Percentiles rank a stretch among this genome's conserved stretches.
These are phyloP conservation scores for Pseudogymnoascus sp. DNA, from an alignment of 2,329 filamentous ascomycete species.

Conservation along the genomic window DNA sequence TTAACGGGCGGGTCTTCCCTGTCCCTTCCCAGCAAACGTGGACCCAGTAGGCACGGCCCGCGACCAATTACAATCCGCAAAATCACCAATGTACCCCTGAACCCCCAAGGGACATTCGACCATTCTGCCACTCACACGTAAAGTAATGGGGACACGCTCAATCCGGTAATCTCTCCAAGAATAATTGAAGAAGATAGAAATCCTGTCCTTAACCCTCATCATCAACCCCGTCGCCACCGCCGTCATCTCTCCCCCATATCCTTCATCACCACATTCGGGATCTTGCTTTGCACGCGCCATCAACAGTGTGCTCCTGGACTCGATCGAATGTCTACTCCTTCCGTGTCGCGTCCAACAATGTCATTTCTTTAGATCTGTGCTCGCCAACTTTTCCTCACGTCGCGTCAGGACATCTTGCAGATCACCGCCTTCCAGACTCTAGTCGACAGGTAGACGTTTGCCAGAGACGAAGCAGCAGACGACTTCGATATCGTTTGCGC, in stretches of 20 bases:
- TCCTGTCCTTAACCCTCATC: neutral
- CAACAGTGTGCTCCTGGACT: conserved; percentile 19
- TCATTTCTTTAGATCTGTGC: conserved; percentile 25
- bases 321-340: conserved; percentile 23
- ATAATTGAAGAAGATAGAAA: neutral
- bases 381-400: conserved; percentile 12
- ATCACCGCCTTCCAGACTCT: conserved; percentile 7
- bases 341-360: conserved; percentile 19
- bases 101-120: neutral
- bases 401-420: conserved; percentile 8
- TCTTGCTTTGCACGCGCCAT: conserved; percentile 14
- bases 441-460: conserved; percentile 14
- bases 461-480: conserved; percentile 48
- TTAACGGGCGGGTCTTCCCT: neutral
- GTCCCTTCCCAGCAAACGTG: neutral
- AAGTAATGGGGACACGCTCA: conserved; percentile 3
- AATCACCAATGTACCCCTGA: conserved; percentile 5
- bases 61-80: neutral
- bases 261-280: neutral
- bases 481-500: conserved; percentile 52
- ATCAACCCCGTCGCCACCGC: neutral
- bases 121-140: conserved; percentile 4
- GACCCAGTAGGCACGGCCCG: conserved; percentile 1
- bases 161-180: neutral
- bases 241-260: neutral